Conservation (phyloP, 2,329 filamentous ascomycete genomes). For the Bipolaris zeicola region DNA sequence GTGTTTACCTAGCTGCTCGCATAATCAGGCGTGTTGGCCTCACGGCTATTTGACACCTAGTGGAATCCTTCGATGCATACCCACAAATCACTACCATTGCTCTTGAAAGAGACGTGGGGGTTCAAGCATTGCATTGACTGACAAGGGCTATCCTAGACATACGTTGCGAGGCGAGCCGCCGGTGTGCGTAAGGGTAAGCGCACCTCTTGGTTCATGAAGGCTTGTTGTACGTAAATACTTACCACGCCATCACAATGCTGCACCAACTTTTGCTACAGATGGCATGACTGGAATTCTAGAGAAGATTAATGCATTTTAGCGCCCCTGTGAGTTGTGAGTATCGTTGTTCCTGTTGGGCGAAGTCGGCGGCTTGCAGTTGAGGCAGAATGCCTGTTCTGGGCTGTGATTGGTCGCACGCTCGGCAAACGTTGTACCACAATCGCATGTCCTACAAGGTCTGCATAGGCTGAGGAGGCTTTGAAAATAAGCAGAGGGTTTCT, state of each 20-base stretch:
- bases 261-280: background rate
- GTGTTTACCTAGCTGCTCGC: background rate
- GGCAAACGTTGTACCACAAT: constrained; percentile 27
- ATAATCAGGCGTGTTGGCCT: background rate
- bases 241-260: background rate
- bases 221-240: constrained; percentile 1
- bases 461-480: constrained; percentile 22
- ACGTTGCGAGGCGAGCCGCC: constrained; percentile 27
- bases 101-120: background rate
- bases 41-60: background rate
- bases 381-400: constrained; percentile 25
- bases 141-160: constrained; percentile 15
- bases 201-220: constrained; percentile 1
- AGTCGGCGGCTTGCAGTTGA: constrained; percentile 33
- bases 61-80: background rate
- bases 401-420: constrained; percentile 31
- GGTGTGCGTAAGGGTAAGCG: constrained; percentile 16
- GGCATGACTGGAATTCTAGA: constrained; percentile 2
- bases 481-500: constrained; percentile 20
- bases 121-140: background rate
- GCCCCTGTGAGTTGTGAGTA: constrained; percentile 17
- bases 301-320: constrained; percentile 19
- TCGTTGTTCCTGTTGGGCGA: constrained; percentile 31
- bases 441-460: constrained; percentile 34
- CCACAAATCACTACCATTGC: background rate